Percentiles rank a stretch among this genome's conserved stretches.
Conservation (phyloP, 768 basidiomycete species). For the Imleria badia region DNA sequence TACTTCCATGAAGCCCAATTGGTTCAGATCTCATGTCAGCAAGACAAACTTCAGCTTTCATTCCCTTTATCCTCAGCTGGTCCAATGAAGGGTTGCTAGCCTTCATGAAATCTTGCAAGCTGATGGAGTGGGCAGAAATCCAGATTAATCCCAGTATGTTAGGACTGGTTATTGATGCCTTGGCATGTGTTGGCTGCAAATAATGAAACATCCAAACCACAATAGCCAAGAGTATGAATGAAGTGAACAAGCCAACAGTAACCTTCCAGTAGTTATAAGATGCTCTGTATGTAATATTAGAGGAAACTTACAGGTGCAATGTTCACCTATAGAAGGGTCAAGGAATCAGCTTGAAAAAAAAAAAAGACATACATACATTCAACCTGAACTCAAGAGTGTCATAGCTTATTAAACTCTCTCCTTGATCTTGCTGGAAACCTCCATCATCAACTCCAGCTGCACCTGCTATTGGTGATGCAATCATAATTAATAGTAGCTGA, state of each 20-base stretch:
- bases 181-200: background rate
- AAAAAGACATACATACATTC: background rate
- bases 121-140: background rate
- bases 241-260: background rate
- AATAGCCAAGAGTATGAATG: background rate
- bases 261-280: background rate
- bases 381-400: background rate
- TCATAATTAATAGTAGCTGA: background rate
- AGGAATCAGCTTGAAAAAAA: too few species aligned
- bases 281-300: too few species aligned
- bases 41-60: too few species aligned
- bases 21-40: too few species aligned
- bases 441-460: background rate
- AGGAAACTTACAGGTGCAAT: background rate
- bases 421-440: background rate
- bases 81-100: too few species aligned
- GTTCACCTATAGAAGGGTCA: background rate
- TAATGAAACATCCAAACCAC: background rate
- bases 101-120: background rate
- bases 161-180: background rate
- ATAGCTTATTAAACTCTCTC: background rate
- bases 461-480: background rate
- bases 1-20: too few species aligned
- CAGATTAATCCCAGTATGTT: background rate
- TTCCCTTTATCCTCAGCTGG: too few species aligned